A percentile compares a stretch with the other conserved stretches of the same genome.
Evolutionary conservation across 805 yeast species (phyloP).

Genomic region (Lipomyces kockii): DNA sequence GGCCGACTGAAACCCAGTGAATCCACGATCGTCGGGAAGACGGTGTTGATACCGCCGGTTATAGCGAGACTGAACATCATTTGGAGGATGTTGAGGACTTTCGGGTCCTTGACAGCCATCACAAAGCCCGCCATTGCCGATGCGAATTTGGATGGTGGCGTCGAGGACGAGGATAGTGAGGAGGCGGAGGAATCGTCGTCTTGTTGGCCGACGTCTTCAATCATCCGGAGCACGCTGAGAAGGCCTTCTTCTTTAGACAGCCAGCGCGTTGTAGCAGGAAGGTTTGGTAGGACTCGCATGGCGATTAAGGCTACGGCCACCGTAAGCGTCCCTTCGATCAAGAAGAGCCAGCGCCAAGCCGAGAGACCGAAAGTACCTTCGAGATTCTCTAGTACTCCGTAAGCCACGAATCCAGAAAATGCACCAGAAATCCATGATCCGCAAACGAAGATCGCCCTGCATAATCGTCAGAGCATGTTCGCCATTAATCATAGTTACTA

Average conservation of each 20-base stretch:
- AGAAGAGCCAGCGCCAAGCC: slow-evolving; percentile 62
- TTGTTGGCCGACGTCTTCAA: slow-evolving; percentile 49
- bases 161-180: not conserved
- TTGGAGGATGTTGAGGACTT: slow-evolving; percentile 34
- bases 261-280: slow-evolving; percentile 58
- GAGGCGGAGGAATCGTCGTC: slow-evolving; percentile 44
- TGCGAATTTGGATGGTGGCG: not conserved
- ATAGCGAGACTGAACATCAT: slow-evolving; percentile 52
- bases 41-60: slow-evolving; percentile 60
- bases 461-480: slow-evolving; percentile 27
- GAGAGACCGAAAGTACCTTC: slow-evolving; percentile 51
- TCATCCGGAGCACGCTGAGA: slow-evolving; percentile 49
- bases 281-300: slow-evolving; percentile 56
- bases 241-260: slow-evolving; percentile 53
- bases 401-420: slow-evolving; percentile 59
- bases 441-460: slow-evolving; percentile 52
- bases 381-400: slow-evolving; percentile 55
- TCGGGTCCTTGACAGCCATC: slow-evolving; percentile 38
- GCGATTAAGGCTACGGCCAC: slow-evolving; percentile 53
- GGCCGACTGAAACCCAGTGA: slow-evolving; percentile 58
- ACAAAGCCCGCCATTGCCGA: slow-evolving; percentile 19
- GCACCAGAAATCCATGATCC: slow-evolving; percentile 59
- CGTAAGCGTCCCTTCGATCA: slow-evolving; percentile 61
- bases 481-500: slow-evolving; percentile 32
- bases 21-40: slow-evolving; percentile 58